Evolutionary conservation across 1,139 yeast genomes (phyloP).

Genomic region (Zygotorulaspora mrakii): DNA sequence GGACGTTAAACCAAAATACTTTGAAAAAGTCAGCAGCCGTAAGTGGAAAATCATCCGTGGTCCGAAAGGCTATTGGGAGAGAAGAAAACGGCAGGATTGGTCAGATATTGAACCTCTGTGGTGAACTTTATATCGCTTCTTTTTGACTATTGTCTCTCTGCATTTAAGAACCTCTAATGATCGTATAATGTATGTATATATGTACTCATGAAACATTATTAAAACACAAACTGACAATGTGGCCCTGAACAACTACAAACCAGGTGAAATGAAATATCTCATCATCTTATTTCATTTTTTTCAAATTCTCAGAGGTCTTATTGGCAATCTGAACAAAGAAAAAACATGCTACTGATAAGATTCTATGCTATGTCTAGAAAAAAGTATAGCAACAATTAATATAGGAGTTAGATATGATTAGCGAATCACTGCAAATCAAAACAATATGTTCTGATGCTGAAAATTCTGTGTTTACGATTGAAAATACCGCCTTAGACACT

Average conservation of each 20-base stretch:
- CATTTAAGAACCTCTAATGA: not conserved
- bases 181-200: conserved; percentile 3
- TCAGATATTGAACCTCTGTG: conserved; percentile 50
- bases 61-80: conserved; percentile 71
- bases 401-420: conserved; percentile 24
- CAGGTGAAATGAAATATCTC: too few species aligned
- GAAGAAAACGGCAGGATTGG: conserved; percentile 63
- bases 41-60: conserved; percentile 65
- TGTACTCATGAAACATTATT: too few species aligned
- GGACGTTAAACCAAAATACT: conserved; percentile 57
- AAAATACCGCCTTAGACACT: conserved; percentile 15
- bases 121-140: conserved; percentile 36
- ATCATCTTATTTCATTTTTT: too few species aligned
- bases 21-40: conserved; percentile 48
- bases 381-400: not conserved
- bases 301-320: too few species aligned
- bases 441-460: conserved; percentile 36
- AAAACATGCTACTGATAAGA: not conserved
- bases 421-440: conserved; percentile 30
- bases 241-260: too few species aligned
- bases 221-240: too few species aligned
- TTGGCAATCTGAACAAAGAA: too few species aligned
- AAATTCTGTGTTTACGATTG: conserved; percentile 31
- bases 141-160: conserved; percentile 1
- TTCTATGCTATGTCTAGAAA: not conserved